Evolutionary conservation across 345 rosid genomes (phyloP).

Genomic region (Gossypium turneri): DNA sequence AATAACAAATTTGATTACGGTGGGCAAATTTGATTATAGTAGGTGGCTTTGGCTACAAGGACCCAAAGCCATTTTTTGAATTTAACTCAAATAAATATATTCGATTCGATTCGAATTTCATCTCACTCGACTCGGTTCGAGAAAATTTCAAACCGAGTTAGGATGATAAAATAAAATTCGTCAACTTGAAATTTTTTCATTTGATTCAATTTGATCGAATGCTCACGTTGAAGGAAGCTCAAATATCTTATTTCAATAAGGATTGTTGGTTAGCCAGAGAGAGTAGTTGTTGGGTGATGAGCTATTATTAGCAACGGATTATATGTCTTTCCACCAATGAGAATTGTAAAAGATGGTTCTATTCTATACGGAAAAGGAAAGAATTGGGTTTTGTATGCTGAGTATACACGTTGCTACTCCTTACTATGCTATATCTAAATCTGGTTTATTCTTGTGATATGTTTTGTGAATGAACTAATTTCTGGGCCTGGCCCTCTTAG

Average conservation of each 20-base stretch:
- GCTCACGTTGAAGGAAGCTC: not conserved
- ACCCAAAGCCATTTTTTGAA: too few relatives aligned
- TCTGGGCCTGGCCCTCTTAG: not conserved
- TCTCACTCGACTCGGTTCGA: too few relatives aligned
- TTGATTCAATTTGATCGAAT: too few relatives aligned
- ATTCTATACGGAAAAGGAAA: not conserved
- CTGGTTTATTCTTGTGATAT: not conserved
- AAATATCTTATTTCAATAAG: not conserved
- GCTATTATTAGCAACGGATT: not conserved
- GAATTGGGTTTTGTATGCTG: not conserved
- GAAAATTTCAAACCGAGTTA: too few relatives aligned
- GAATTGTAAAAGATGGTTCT: not conserved
- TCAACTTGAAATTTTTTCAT: too few relatives aligned
- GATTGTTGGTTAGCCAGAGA: not conserved
- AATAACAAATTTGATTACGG: too few relatives aligned
- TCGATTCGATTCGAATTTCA: too few relatives aligned
- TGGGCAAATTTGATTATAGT: too few relatives aligned
- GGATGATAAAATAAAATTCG: too few relatives aligned
- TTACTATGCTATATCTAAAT: not conserved
- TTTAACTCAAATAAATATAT: too few relatives aligned
- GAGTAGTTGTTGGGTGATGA: not conserved
- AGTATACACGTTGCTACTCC: not conserved
- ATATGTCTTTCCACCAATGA: not conserved
- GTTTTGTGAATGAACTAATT: not conserved
- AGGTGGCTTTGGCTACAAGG: too few relatives aligned